Base-by-base conservation (phyloP, 2,329 filamentous ascomycete genomes). In the Paraphoma sp. region DNA sequence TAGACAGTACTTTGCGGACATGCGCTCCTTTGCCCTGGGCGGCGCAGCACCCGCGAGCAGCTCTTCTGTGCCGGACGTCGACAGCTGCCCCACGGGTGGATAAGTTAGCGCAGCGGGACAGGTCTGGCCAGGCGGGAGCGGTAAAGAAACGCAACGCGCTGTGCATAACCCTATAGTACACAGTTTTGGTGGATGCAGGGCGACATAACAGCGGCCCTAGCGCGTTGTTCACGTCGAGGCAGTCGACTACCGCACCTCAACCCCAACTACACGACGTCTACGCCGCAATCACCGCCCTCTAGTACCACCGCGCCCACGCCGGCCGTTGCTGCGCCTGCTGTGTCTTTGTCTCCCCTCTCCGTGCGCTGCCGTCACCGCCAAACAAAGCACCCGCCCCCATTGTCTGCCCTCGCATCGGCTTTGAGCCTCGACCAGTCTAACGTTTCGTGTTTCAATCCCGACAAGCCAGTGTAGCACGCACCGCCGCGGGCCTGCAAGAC, bases 391-490 rank as follows among this genome's bases (percentile, higher is more conserved):
- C 59, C 64, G 62, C 65, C 61, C 61, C 55, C 64, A 68, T 68
- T 68, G 68, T 68, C 57, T 62, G 57, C 59, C 60, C 56, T 48
- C 54, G 61, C 62, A 51, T 48, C 68, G 60, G 66, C 70, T 64
- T 67, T 67, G 69, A 70, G 68, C 70, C 70, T 67, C 68, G 60
- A 63, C 29, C 54, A 58, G 64, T 70, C 67, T 62, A 68, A 75
- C 73, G 69, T 72, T 71, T 68, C 68, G 71, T 72, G 75, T 77
- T 76, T 77, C 73, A 73, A 70, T 61, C 63, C 68, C 68, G 53
- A 64, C 68, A 62, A 67, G 60, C 63, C 65, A 64, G 64, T 70
- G 68, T 67, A 70, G 68, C 75, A 76, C 73, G 69, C 73, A 65
- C 64, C 67, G 58, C 63, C 65, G 54, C 60, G 60, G 62, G 62